phyloP scores from a whole-genome alignment of 1,284 basidiomycete species.

The Marasmius sp. region DNA sequence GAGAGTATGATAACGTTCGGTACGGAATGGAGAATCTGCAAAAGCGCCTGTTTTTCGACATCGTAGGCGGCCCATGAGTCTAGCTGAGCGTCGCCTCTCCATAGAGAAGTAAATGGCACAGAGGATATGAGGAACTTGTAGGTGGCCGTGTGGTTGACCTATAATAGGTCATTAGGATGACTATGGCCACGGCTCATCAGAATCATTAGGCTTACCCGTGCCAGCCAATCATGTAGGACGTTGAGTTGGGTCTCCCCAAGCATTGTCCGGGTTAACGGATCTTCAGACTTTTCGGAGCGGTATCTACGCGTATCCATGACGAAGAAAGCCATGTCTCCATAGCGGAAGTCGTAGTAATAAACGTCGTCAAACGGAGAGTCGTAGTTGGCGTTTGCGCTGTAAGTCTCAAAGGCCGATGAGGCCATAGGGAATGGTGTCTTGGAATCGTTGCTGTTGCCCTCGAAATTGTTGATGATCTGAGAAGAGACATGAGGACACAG shows the following conservation, averaged over 20 bases:
- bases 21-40: constrained; percentile 62
- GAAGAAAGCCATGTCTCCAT: constrained; percentile 77
- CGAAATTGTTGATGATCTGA: constrained; percentile 66
- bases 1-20: constrained; percentile 73
- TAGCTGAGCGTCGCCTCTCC: constrained; percentile 64
- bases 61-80: constrained; percentile 78
- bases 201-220: constrained; percentile 37
- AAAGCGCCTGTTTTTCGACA: constrained; percentile 59
- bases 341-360: constrained; percentile 66
- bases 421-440: constrained; percentile 59
- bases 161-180: not conserved
- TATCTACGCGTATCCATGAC: constrained; percentile 77
- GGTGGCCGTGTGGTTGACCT: constrained; percentile 73
- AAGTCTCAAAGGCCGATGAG: constrained; percentile 63
- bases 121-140: constrained; percentile 84
- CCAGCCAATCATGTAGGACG: constrained; percentile 67
- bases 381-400: constrained; percentile 69
- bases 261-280: constrained; percentile 61
- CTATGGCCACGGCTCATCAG: not conserved
- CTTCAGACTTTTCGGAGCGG: constrained; percentile 46
- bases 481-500: not conserved
- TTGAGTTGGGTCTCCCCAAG: constrained; percentile 70
- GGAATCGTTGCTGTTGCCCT: constrained; percentile 53
- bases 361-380: constrained; percentile 45
- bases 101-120: constrained; percentile 79